Percentiles rank a stretch among this genome's conserved stretches.
Evolutionary conservation across 306 rosid species (phyloP).

Genomic region (Corylus heterophylla): DNA sequence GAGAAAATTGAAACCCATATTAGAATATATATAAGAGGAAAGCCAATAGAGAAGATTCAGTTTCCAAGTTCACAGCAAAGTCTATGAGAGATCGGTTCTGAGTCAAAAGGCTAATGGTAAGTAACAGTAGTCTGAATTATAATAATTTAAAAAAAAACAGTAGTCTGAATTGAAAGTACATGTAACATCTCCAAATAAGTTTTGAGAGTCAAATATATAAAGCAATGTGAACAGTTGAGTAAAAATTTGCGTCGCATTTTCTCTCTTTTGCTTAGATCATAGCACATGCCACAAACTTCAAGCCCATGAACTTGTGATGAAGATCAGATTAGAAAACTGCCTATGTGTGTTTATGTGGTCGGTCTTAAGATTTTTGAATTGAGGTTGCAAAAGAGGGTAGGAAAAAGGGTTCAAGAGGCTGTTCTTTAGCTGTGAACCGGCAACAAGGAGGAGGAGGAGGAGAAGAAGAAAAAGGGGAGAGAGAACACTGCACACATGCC

Average conservation of each 20-base stretch:
- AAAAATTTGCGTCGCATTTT: background rate
- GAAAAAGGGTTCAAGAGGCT: too few relatives aligned
- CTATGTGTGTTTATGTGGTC: too few relatives aligned
- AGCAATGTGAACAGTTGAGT: background rate
- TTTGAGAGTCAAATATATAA: background rate
- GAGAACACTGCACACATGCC: too few relatives aligned
- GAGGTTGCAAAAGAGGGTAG: too few relatives aligned
- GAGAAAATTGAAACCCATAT: background rate
- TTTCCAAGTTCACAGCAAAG: background rate
- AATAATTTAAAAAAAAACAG: background rate
- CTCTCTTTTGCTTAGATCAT: background rate
- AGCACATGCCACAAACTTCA: too few relatives aligned
- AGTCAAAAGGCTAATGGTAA: background rate
- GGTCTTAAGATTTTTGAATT: too few relatives aligned
- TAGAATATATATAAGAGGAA: background rate
- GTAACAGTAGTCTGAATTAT: background rate
- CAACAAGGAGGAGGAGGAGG: too few relatives aligned
- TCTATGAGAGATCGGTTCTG: background rate
- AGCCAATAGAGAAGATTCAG: background rate
- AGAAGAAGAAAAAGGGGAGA: too few relatives aligned
- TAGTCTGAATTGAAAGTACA: background rate
- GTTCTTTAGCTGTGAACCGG: too few relatives aligned
- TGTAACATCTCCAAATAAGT: background rate
- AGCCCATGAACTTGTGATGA: too few relatives aligned
- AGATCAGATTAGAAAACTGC: too few relatives aligned